phyloP scores from a whole-genome alignment of 768 basidiomycete genomes.

The Trametes elegans region DNA sequence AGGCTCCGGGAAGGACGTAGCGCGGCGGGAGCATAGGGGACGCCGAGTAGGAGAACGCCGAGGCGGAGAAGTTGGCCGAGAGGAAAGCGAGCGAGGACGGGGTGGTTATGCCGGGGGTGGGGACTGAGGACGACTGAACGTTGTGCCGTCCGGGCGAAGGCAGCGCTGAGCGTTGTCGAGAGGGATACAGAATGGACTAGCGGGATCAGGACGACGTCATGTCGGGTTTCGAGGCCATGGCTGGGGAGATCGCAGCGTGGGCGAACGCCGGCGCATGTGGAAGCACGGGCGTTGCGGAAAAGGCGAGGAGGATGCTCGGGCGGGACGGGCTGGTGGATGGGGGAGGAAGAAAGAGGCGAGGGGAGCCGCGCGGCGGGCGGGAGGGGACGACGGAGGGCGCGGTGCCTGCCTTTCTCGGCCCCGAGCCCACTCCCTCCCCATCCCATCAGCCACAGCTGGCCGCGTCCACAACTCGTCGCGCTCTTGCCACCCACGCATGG shows the following conservation, averaged over 20 bases:
- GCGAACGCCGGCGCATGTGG: neutral
- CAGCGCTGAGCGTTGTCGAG: neutral
- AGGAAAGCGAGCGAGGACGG: neutral
- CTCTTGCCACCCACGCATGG: neutral
- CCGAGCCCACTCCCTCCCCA: neutral
- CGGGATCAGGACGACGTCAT: constrained; percentile 2
- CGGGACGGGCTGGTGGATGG: neutral
- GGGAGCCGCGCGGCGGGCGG: neutral
- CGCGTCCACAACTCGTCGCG: neutral
- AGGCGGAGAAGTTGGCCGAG: neutral
- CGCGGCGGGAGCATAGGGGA: neutral
- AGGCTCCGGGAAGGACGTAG: neutral
- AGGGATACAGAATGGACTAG: neutral
- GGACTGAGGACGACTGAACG: neutral
- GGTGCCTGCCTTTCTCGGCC: neutral
- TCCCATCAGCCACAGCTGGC: neutral
- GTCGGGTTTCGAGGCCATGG: neutral
- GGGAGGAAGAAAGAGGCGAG: neutral
- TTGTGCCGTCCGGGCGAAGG: neutral
- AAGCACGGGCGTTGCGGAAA: neutral
- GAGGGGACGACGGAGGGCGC: neutral
- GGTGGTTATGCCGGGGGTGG: neutral
- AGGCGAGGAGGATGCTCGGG: neutral
- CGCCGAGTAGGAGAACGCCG: neutral
- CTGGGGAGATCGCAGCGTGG: neutral